phyloP scores from a whole-genome alignment of 192 early-diverging fungal species.

The Coemansia sp. region DNA sequence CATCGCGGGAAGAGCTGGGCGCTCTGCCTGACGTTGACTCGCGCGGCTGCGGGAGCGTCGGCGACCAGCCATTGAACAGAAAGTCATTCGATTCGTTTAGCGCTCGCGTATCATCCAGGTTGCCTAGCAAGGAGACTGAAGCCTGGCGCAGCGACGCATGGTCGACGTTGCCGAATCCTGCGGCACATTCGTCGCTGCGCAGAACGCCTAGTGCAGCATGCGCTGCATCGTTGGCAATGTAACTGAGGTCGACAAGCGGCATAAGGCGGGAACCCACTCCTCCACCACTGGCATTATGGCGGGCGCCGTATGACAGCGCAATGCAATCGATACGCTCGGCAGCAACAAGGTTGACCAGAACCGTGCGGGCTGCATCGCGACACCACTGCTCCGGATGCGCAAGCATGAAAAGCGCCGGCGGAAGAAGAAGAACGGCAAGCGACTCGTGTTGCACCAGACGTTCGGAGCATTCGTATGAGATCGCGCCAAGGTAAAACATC shows the following conservation, averaged over 20 bases:
- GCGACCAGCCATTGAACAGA: conserved; percentile 29
- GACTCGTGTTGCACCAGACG: conserved; percentile 16
- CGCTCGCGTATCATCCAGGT: not conserved
- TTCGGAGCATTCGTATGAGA: conserved; percentile 39
- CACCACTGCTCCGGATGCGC: conserved; percentile 45
- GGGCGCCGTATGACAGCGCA: not conserved
- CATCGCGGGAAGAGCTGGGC: no score
- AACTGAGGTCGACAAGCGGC: not conserved
- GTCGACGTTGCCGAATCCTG: conserved; percentile 46
- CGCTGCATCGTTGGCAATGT: conserved; percentile 32
- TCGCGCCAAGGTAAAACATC: conserved; percentile 41
- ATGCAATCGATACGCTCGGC: conserved; percentile 29
- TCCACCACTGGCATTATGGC: not conserved
- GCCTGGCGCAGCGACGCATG: not conserved
- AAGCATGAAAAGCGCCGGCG: conserved; percentile 33
- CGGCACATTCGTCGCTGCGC: conserved; percentile 35
- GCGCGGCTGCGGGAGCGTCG: not conserved
- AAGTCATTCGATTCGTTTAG: conserved; percentile 17
- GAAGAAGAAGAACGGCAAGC: conserved; percentile 20
- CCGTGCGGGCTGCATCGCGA: conserved; percentile 42
- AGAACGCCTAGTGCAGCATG: conserved; percentile 31
- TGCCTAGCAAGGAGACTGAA: not conserved
- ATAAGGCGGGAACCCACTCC: not conserved
- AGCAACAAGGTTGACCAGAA: conserved; percentile 42
- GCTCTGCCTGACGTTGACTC: not conserved